These are phyloP conservation scores for Macrolepiota dolichaula DNA, from an alignment of 768 basidiomycete species.

Conservation along the genomic window DNA sequence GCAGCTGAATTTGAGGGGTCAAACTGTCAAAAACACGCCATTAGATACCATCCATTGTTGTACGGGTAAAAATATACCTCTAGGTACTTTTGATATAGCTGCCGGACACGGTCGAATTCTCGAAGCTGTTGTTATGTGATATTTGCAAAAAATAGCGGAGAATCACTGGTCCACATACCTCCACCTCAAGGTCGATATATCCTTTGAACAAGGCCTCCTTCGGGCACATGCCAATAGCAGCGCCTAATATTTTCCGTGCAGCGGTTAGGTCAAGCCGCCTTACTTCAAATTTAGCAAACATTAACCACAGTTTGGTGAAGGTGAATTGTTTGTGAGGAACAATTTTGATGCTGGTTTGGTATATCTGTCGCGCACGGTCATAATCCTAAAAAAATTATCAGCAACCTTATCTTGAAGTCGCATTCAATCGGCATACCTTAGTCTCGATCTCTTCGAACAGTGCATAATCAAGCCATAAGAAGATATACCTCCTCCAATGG, in stretches of 20 bases:
- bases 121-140: slow-evolving; percentile 51
- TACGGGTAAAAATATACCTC: slow-evolving; percentile 48
- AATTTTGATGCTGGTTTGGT: slow-evolving; percentile 83
- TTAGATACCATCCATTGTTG: neutral
- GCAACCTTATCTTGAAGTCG: neutral
- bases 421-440: slow-evolving; percentile 49
- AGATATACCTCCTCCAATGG: slow-evolving; percentile 87
- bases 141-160: neutral
- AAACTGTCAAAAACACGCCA: slow-evolving; percentile 39
- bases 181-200: slow-evolving; percentile 92
- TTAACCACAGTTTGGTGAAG: slow-evolving; percentile 94
- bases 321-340: slow-evolving; percentile 97
- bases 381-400: slow-evolving; percentile 56
- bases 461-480: slow-evolving; percentile 94
- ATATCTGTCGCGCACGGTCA: slow-evolving; percentile 83
- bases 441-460: slow-evolving; percentile 96
- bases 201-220: slow-evolving; percentile 95
- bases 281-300: slow-evolving; percentile 91
- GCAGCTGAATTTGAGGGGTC: slow-evolving; percentile 89
- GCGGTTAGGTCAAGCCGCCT: slow-evolving; percentile 76
- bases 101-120: slow-evolving; percentile 93
- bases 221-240: slow-evolving; percentile 92
- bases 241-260: slow-evolving; percentile 87
- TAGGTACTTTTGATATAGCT: slow-evolving; percentile 90
- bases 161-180: slow-evolving; percentile 44